phyloP scores from a whole-genome alignment of 2,329 filamentous ascomycete genomes.

The Lachnellula subtilissima region DNA sequence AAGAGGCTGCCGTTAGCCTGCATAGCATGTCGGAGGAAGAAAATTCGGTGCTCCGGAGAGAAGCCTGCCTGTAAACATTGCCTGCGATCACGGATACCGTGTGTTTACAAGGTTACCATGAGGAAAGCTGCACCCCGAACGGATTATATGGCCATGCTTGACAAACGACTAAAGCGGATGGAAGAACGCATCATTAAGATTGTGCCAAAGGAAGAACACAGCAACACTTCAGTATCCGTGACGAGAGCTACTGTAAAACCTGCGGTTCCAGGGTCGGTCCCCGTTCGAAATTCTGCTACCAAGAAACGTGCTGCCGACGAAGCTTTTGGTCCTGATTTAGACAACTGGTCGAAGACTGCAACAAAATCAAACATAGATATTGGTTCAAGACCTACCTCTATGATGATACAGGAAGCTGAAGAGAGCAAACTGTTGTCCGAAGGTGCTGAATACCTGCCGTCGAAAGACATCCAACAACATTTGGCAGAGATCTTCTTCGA shows the following conservation, averaged over 20 bases:
- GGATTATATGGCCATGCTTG: constrained; percentile 98
- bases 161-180: constrained; percentile 94
- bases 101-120: constrained; percentile 95
- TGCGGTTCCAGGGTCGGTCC: constrained; percentile 53
- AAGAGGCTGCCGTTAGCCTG: constrained; percentile 90
- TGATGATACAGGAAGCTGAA: constrained; percentile 60
- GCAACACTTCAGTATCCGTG: constrained; percentile 57
- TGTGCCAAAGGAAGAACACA: constrained; percentile 80
- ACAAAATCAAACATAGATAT: constrained; percentile 45
- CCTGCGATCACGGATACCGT: constrained; percentile 84
- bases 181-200: constrained; percentile 96
- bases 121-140: constrained; percentile 90
- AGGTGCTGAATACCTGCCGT: constrained; percentile 75
- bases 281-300: constrained; percentile 46
- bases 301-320: constrained; percentile 85
- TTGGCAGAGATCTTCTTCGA: constrained; percentile 94
- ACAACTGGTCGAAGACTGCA: constrained; percentile 68
- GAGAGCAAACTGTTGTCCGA: constrained; percentile 76
- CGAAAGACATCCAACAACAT: constrained; percentile 86
- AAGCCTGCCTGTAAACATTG: constrained; percentile 98
- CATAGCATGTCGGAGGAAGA: constrained; percentile 93
- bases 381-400: constrained; percentile 47
- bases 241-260: constrained; percentile 83
- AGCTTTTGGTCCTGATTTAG: constrained; percentile 77
- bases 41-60: constrained; percentile 95